Percentiles rank a stretch among this genome's conserved stretches.
Evolutionary conservation across 257 asterid species (phyloP).

Genomic region (Solanum clarkiae): DNA sequence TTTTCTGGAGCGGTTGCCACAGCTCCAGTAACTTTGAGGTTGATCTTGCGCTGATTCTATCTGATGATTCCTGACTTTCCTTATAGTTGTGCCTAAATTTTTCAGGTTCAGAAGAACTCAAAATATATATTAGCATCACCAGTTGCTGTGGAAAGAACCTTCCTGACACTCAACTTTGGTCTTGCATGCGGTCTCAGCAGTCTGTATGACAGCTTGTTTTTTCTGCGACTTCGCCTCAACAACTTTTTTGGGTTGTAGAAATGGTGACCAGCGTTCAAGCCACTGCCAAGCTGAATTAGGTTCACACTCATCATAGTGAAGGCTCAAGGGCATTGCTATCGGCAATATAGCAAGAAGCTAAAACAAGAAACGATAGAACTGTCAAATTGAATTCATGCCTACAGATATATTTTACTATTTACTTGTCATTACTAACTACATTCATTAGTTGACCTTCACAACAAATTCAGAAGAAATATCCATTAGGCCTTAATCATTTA

Average conservation of each 20-base stretch:
- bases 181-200: constrained; percentile 25
- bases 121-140: too few relatives aligned
- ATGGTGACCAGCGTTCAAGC: constrained; percentile 82
- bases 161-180: constrained; percentile 54
- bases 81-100: constrained; percentile 42
- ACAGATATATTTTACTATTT: neutral
- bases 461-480: neutral
- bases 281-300: constrained; percentile 72
- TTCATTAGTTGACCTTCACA: neutral
- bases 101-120: constrained; percentile 30
- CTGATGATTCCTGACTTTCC: constrained; percentile 36
- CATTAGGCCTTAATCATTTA: neutral
- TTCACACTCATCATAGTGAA: constrained; percentile 57
- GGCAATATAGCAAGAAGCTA: constrained; percentile 66
- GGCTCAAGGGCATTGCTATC: constrained; percentile 65
- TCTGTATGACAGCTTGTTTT: constrained; percentile 22
- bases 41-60: constrained; percentile 50
- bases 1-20: constrained; percentile 33
- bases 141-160: constrained; percentile 29
- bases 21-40: constrained; percentile 53
- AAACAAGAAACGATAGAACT: neutral
- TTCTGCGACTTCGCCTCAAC: constrained; percentile 36
- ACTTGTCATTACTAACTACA: neutral
- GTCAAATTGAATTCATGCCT: neutral
- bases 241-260: constrained; percentile 22